Conservation (phyloP, 164 flowering plant genomes). For the Vitis riparia region DNA sequence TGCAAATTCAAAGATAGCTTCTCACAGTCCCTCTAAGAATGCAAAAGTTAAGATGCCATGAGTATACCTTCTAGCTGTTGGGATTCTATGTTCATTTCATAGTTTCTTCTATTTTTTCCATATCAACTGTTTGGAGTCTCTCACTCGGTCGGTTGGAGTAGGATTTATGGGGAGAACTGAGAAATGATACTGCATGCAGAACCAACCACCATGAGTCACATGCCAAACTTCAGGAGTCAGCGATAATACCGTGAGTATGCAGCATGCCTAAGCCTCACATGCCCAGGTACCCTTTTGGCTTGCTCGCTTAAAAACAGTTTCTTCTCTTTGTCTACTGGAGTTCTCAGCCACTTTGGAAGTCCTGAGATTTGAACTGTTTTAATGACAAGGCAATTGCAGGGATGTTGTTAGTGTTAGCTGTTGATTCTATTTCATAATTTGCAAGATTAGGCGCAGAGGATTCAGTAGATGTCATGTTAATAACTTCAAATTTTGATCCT, state of each 20-base stretch:
- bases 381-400: neutral
- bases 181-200: constrained; percentile 66
- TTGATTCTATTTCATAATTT: neutral
- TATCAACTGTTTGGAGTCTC: no score
- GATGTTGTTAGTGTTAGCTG: neutral
- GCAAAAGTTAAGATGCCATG: no score
- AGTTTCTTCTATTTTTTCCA: no score
- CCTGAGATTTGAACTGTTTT: neutral
- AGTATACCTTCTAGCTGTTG: no score
- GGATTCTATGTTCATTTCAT: no score
- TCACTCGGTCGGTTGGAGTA: constrained; percentile 12
- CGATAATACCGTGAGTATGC: constrained; percentile 53
- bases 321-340: constrained; percentile 2
- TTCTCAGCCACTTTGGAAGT: neutral
- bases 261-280: constrained; percentile 62
- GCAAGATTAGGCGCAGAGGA: neutral
- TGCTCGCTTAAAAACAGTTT: neutral
- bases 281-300: constrained; percentile 47
- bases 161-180: constrained; percentile 47
- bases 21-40: no score
- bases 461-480: no score
- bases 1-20: no score
- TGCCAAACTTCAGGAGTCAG: constrained; percentile 58
- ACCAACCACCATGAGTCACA: constrained; percentile 54
- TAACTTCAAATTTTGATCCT: no score